Percentiles rank a stretch among this genome's conserved stretches.
Evolutionary conservation across 2,329 filamentous ascomycete genomes (phyloP).

Genomic region (Arthrobotrys iridis): DNA sequence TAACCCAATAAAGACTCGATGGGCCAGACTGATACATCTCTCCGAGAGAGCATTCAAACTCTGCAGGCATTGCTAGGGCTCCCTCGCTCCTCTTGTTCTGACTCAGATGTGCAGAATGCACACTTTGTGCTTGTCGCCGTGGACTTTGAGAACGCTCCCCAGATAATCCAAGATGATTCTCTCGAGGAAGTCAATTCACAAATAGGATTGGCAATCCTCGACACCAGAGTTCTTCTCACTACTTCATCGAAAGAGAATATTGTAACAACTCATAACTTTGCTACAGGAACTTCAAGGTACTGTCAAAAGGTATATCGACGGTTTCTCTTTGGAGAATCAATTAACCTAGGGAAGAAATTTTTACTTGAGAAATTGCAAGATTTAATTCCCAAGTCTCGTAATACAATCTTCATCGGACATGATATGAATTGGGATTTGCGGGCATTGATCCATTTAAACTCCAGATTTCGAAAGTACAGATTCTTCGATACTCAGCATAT

Average conservation of each 20-base stretch:
- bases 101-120: neutral
- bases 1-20: too few relatives aligned
- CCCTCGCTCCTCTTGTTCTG: neutral
- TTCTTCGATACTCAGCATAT: conserved; percentile 1
- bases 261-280: neutral
- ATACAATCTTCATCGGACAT: conserved; percentile 20
- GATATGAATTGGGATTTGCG: neutral
- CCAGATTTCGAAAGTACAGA: neutral
- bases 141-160: conserved; percentile 8
- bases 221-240: neutral
- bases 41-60: neutral
- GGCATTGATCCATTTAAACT: neutral
- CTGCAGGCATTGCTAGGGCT: neutral
- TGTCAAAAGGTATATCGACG: neutral
- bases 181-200: conserved; percentile 2
- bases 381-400: conserved; percentile 1
- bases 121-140: conserved; percentile 15
- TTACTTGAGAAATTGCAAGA: neutral
- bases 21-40: too few relatives aligned
- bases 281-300: neutral
- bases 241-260: neutral
- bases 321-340: conserved; percentile 9
- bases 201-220: conserved; percentile 26
- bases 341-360: neutral
- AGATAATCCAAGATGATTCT: neutral